Base-by-base conservation (phyloP, 139 green algal genomes). In the Volvox africanus region DNA sequence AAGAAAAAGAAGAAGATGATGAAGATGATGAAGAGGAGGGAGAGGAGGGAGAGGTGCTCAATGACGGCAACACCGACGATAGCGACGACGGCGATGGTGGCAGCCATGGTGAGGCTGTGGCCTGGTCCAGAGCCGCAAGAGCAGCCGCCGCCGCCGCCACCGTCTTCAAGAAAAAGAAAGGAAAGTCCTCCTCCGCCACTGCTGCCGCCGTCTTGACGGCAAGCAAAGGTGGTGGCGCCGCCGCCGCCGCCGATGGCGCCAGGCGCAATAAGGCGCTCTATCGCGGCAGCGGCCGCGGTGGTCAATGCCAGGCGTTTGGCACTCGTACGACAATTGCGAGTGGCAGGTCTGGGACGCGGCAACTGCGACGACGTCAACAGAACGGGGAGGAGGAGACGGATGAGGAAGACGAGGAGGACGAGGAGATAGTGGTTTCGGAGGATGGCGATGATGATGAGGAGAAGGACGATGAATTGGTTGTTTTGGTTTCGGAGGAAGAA, bases 1-100 rank as follows among this genome's bases (percentile, higher is more conserved):
- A 91, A 16, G 81, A 93, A 79, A 2, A 26, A 28, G 71, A 84
- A 37, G 30, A 82, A 21, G 55, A 22, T 17, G 91, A 89, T n/a
- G n/a, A n/a, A n/a, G n/a, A n/a, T n/a, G n/a, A n/a, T n/a, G n/a
- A n/a, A n/a, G n/a, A n/a, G n/a, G n/a, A n/a, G n/a, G n/a, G n/a
- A n/a, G n/a, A n/a, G n/a, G n/a, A n/a, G n/a, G n/a, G n/a, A n/a
- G n/a, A n/a, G n/a, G n/a, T n/a, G n/a, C n/a, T n/a, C n/a, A n/a
- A n/a, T n/a, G n/a, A n/a, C n/a, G n/a, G n/a, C n/a, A n/a, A n/a
- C n/a, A 55, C 36, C 44, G 82, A 62, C 9, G 91, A 91, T 21
- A 75, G 88, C 28, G 69, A 1, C 36, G 78, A 33, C 22, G 78
- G 2, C 13, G 36, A 33, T 19, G 78, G 6, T 61, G 76, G 24